These are phyloP conservation scores for Pelargonium nanum DNA, from an alignment of 345 rosid species.

Conservation along the genomic window DNA sequence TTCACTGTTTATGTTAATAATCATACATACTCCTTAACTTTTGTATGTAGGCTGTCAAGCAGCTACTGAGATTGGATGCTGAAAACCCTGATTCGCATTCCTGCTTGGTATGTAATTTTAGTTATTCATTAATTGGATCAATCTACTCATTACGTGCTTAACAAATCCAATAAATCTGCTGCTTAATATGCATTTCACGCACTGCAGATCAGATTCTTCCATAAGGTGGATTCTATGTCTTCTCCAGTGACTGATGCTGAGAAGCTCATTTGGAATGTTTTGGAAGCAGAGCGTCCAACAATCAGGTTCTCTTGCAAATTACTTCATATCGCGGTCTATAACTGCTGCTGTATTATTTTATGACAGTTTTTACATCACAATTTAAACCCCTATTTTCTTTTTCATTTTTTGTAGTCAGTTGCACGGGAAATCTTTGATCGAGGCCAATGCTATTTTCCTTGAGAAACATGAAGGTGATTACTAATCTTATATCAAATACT, in stretches of 20 bases:
- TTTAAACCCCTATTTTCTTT: neutral
- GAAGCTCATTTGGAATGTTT: conserved; percentile 80
- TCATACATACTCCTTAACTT: neutral
- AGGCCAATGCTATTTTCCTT: conserved; percentile 69
- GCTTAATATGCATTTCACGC: conserved; percentile 8
- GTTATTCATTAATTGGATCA: neutral
- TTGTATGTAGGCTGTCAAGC: conserved; percentile 65
- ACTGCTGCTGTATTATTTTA: neutral
- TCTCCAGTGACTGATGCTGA: conserved; percentile 58
- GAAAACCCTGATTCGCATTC: conserved; percentile 85
- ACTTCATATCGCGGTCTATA: neutral
- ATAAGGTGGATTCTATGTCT: conserved; percentile 48
- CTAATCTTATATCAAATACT: too few species aligned
- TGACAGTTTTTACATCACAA: conserved; percentile 6
- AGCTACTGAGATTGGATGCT: conserved; percentile 68
- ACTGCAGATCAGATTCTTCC: conserved; percentile 77
- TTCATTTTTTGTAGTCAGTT: conserved; percentile 46
- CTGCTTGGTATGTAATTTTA: conserved; percentile 53
- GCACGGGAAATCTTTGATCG: conserved; percentile 64
- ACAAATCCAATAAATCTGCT: neutral
- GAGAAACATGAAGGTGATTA: conserved; percentile 61
- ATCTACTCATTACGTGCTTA: neutral
- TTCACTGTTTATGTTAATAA: too few species aligned
- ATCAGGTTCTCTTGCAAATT: conserved; percentile 45
- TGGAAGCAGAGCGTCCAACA: conserved; percentile 80